Conservation (phyloP, 805 yeast species). For the Candida pseudoglaebosa region DNA sequence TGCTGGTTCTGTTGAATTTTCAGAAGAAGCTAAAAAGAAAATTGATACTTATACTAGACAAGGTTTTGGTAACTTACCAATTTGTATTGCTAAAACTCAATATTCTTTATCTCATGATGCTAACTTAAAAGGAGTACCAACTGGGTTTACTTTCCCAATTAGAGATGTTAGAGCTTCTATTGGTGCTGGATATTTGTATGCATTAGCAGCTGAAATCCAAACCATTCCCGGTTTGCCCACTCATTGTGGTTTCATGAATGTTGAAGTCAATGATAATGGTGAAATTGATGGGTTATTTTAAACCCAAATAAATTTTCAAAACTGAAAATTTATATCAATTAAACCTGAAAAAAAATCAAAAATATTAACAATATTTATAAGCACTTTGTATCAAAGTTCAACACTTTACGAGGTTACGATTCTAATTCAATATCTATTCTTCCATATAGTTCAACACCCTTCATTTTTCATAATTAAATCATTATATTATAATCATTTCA, state of each 20-base stretch:
- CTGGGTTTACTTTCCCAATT: slow-evolving; percentile 89
- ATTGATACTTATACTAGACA: slow-evolving; percentile 78
- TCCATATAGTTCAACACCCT: slow-evolving; percentile 5
- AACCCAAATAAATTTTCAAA: slow-evolving; percentile 5
- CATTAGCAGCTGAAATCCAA: slow-evolving; percentile 94
- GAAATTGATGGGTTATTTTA: slow-evolving; percentile 90
- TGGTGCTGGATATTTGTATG: slow-evolving; percentile 96
- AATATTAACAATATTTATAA: no score
- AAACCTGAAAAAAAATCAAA: no score
- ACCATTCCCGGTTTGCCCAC: slow-evolving; percentile 98
- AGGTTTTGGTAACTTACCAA: slow-evolving; percentile 88
- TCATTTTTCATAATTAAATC: not conserved
- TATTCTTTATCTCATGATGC: slow-evolving; percentile 95
- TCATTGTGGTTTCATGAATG: slow-evolving; percentile 94
- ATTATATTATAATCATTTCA: no score
- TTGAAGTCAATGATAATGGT: slow-evolving; percentile 86
- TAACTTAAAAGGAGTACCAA: slow-evolving; percentile 88
- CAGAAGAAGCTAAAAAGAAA: slow-evolving; percentile 76
- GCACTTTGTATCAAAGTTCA: slow-evolving; percentile 4
- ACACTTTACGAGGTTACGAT: slow-evolving; percentile 6
- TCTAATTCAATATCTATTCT: slow-evolving; percentile 4
- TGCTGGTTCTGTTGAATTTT: slow-evolving; percentile 77
- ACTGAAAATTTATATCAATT: no score
- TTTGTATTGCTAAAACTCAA: slow-evolving; percentile 97
- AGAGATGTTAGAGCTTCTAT: slow-evolving; percentile 91